Evolutionary conservation across 768 basidiomycete species (phyloP), one percentile per base, ranked within the genome.

Genomic region (Lactarius pseudohatsudake): DNA sequence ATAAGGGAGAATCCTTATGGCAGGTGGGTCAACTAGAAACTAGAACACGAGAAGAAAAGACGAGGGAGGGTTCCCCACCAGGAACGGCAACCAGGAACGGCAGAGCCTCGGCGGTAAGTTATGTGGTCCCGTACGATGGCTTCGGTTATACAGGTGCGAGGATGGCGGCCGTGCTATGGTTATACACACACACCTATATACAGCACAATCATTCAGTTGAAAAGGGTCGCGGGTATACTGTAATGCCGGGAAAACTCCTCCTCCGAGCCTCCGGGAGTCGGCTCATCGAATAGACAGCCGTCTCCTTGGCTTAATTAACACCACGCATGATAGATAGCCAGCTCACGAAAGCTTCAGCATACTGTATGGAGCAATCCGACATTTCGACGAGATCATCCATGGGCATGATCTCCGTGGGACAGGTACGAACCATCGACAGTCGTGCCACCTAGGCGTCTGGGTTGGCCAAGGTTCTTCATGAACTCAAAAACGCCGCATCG

Each of bases 61-160:
- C 3, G 55, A 32, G 20, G 30, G 18, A 16, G 55, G 4, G 16
- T 8, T n/a, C 32, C 47, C 30, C 55, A 30, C 28, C 30, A 56
- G 18, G 30, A n/a, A 34, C 20, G 55, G 30, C 55, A 56, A 56
- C 55, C 55, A 56, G 55, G 55, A 30, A 56, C 55, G 55, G 55
- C 55, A 18, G 30, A 30, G 55, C 32, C 30, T 56, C 55, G 30
- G n/a, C 2, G 7, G 55, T 56, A 10, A 10, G 55, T 18, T 20
- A 10, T 32, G 55, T 20, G 20, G 22, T 53, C 50, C 50, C 50
- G 50, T 53, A 53, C 22, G 13, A 26, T 10, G 50, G 50, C 55
- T 30, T 56, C 55, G 55, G 20, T 32, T 56, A 53, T 53, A 26
- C 50, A 9, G 45, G 22, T 53, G 50, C 50, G 50, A 53, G 50